A percentile compares a stretch with the other conserved stretches of the same genome.
phyloP scores from a whole-genome alignment of 345 rosid species.

The Aquilaria malaccensis region DNA sequence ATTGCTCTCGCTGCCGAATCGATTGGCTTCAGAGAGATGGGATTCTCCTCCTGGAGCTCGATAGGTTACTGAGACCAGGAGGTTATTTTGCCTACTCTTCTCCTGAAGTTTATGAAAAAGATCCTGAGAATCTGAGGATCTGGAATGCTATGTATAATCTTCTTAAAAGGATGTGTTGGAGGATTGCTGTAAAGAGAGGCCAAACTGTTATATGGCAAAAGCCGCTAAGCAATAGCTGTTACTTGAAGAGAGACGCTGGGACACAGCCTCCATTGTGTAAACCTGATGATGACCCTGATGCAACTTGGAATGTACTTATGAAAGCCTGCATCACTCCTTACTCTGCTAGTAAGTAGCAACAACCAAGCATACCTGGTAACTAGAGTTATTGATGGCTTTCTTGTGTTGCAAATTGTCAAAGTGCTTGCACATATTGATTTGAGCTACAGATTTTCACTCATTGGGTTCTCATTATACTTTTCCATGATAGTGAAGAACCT shows the following conservation, averaged over 20 bases:
- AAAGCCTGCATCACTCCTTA: constrained; percentile 87
- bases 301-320: constrained; percentile 80
- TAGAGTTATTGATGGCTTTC: neutral
- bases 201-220: constrained; percentile 96
- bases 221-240: constrained; percentile 80
- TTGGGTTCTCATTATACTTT: neutral
- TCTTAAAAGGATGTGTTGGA: constrained; percentile 92
- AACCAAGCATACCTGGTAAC: neutral
- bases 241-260: constrained; percentile 58
- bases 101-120: constrained; percentile 95
- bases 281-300: constrained; percentile 76
- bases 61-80: constrained; percentile 92
- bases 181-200: constrained; percentile 55
- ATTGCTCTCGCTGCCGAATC: constrained; percentile 93
- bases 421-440: neutral
- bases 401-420: neutral
- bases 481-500: neutral
- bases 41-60: constrained; percentile 82
- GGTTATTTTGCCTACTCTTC: constrained; percentile 96
- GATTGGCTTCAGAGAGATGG: constrained; percentile 99
- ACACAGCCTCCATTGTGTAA: constrained; percentile 73
- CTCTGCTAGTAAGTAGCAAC: constrained; percentile 57
- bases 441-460: neutral
- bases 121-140: constrained; percentile 71
- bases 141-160: constrained; percentile 81